phyloP scores from a whole-genome alignment of 2,329 filamentous ascomycete species.

The Domatiomyces globalis region DNA sequence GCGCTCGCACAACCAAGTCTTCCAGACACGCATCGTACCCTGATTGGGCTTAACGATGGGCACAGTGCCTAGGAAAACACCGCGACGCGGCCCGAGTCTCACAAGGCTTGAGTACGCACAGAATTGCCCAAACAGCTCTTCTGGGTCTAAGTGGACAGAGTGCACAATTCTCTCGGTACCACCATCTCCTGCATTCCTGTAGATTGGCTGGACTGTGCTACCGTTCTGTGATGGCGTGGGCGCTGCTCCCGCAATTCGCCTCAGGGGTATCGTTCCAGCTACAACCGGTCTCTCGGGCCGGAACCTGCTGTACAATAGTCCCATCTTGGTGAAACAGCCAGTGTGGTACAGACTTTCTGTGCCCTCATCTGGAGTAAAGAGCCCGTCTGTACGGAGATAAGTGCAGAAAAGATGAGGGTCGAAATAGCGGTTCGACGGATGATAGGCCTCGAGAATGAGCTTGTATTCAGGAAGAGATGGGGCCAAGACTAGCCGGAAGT shows the following conservation, averaged over 20 bases:
- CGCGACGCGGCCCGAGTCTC: conserved; percentile 46
- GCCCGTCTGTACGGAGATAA: conserved; percentile 49
- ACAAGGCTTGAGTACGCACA: conserved; percentile 55
- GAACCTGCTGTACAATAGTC: conserved; percentile 55
- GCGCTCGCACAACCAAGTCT: conserved; percentile 51
- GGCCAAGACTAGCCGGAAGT: conserved; percentile 48
- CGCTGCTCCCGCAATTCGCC: conserved; percentile 20
- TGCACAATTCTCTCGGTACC: conserved; percentile 37
- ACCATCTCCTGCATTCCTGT: conserved; percentile 16
- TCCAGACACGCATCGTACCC: conserved; percentile 55
- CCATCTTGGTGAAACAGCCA: conserved; percentile 35
- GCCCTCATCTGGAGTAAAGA: conserved; percentile 33
- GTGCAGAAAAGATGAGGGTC: conserved; percentile 57
- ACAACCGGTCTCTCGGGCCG: conserved; percentile 45
- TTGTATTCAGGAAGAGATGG: conserved; percentile 47
- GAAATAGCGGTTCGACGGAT: conserved; percentile 53
- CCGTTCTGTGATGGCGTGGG: conserved; percentile 14
- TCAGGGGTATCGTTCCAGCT: conserved; percentile 11
- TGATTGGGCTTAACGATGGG: conserved; percentile 44
- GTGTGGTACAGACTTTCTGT: conserved; percentile 26
- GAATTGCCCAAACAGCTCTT: conserved; percentile 62
- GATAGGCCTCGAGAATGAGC: conserved; percentile 65
- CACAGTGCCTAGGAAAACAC: conserved; percentile 50
- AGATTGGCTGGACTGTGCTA: conserved; percentile 10
- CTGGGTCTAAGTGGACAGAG: conserved; percentile 50